These are phyloP conservation scores for Trametes versicolor DNA, from an alignment of 1,284 basidiomycete genomes.

Conservation along the genomic window DNA sequence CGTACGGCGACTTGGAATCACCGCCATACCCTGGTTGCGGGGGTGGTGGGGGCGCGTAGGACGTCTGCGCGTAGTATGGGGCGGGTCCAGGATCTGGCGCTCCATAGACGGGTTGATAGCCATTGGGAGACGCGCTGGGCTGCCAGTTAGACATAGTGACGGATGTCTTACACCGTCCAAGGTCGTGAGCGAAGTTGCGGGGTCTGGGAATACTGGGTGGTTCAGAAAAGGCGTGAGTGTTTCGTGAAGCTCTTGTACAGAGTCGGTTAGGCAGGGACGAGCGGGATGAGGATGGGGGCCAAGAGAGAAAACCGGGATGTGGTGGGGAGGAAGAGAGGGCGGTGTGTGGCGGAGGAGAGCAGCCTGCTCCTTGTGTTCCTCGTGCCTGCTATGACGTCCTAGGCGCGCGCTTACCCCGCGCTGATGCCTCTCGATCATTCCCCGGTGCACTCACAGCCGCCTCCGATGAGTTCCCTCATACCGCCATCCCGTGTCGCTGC, in stretches of 20 bases:
- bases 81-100: slow-evolving; percentile 30
- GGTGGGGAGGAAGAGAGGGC: neutral
- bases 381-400: slow-evolving; percentile 6
- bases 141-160: slow-evolving; percentile 20
- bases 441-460: neutral
- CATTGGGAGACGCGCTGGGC: slow-evolving; percentile 8
- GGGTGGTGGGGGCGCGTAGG: slow-evolving; percentile 23
- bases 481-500: too few species aligned
- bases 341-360: too few species aligned
- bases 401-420: slow-evolving; percentile 9
- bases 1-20: slow-evolving; percentile 65
- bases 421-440: neutral
- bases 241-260: neutral
- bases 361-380: neutral
- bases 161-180: neutral
- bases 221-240: neutral
- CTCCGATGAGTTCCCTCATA: too few species aligned
- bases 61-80: slow-evolving; percentile 22
- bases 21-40: slow-evolving; percentile 34
- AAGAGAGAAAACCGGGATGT: neutral
- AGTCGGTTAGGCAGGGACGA: neutral
- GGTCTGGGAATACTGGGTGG: neutral
- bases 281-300: neutral
- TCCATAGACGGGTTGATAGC: slow-evolving; percentile 34
- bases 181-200: slow-evolving; percentile 5